These are phyloP conservation scores for Trametes sanguinea DNA, from an alignment of 768 basidiomycete species.

Conservation along the genomic window DNA sequence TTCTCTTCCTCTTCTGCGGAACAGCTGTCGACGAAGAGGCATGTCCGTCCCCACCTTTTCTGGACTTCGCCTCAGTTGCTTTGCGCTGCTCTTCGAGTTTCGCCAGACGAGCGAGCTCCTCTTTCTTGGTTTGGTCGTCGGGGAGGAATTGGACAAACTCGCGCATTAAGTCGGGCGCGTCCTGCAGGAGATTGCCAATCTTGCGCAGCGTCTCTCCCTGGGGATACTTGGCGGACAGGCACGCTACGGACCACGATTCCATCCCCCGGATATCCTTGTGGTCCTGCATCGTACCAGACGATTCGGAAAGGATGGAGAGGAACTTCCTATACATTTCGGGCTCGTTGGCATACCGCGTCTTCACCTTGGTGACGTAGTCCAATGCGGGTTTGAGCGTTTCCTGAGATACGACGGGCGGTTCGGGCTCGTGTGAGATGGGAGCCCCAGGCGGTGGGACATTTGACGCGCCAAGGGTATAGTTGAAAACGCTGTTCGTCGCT, in stretches of 20 bases:
- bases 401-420: constrained; percentile 10
- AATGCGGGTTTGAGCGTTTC: constrained; percentile 72
- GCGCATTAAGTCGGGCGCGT: constrained; percentile 70
- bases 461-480: constrained; percentile 12
- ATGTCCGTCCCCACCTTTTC: constrained; percentile 28
- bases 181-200: constrained; percentile 70
- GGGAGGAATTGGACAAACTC: constrained; percentile 81
- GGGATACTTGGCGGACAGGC: constrained; percentile 11
- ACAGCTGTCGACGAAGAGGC: constrained; percentile 44
- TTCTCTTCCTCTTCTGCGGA: constrained; percentile 73
- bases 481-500: constrained; percentile 28
- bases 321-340: constrained; percentile 84
- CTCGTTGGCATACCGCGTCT: constrained; percentile 77
- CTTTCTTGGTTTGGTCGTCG: constrained; percentile 32
- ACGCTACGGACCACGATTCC: constrained; percentile 20
- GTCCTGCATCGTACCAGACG: constrained; percentile 47
- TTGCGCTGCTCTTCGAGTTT: constrained; percentile 28
- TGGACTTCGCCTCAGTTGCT: constrained; percentile 41
- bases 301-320: constrained; percentile 69
- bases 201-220: constrained; percentile 70
- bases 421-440: background rate
- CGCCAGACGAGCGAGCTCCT: constrained; percentile 27
- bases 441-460: constrained; percentile 7
- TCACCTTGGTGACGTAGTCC: constrained; percentile 96
- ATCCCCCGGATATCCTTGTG: constrained; percentile 46